These are phyloP conservation scores for Termitomyces sp. DNA, from an alignment of 768 basidiomycete species.

Conservation along the genomic window DNA sequence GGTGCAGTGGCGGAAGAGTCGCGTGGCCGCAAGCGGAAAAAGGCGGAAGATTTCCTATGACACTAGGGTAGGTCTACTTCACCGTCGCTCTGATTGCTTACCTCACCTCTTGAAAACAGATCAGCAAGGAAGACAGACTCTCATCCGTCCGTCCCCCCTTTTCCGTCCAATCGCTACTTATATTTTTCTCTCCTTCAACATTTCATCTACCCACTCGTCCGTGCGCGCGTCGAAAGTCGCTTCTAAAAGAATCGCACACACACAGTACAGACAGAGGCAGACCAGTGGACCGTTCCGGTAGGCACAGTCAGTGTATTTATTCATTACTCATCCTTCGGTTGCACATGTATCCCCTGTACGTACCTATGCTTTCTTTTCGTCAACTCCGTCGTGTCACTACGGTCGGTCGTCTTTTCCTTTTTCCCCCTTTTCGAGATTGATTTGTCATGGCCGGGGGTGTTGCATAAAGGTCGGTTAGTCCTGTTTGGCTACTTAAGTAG, in stretches of 20 bases:
- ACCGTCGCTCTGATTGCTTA: background rate
- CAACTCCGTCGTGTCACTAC: background rate
- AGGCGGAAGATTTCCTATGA: conserved; percentile 82
- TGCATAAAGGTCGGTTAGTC: background rate
- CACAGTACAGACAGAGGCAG: background rate
- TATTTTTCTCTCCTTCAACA: background rate
- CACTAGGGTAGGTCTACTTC: background rate
- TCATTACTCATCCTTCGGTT: background rate
- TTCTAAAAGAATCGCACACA: background rate
- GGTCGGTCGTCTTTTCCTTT: background rate
- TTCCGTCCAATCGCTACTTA: conserved; percentile 10
- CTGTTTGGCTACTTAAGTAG: background rate
- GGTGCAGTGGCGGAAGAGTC: conserved; percentile 45
- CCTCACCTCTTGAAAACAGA: background rate
- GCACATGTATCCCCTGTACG: background rate
- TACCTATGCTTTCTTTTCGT: background rate
- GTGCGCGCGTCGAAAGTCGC: too few relatives aligned
- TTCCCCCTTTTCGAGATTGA: background rate
- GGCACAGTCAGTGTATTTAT: conserved; percentile 2
- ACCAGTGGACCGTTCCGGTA: conserved; percentile 3
- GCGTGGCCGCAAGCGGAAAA: conserved; percentile 77
- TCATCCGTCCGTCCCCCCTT: conserved; percentile 26
- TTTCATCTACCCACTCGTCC: too few relatives aligned
- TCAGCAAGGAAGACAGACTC: conserved; percentile 4
- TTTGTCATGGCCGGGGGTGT: background rate